Percentiles rank a stretch among this genome's conserved stretches.
Evolutionary conservation across 192 early-diverging fungal species (phyloP).

Genomic region (Obelidium mucronatum): DNA sequence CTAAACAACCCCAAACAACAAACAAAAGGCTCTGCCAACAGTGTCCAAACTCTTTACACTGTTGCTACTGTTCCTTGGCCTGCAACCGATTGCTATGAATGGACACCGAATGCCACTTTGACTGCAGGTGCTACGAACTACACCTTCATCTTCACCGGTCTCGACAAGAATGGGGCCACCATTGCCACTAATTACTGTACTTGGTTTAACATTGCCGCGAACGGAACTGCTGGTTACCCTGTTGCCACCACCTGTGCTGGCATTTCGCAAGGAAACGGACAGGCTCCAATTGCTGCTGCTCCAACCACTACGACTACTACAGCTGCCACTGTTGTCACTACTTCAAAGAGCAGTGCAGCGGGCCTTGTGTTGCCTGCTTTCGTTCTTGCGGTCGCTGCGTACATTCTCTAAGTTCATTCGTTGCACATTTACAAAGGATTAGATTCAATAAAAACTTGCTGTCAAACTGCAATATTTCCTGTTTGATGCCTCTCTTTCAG

Average conservation of each 20-base stretch:
- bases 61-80: conserved; percentile 9
- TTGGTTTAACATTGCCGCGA: conserved; percentile 11
- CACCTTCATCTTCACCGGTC: conserved; percentile 14
- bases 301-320: not conserved
- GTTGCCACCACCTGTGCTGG: not conserved
- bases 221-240: not conserved
- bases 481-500: too few species aligned
- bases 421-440: too few species aligned
- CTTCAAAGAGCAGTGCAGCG: not conserved
- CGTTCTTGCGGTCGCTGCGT: not conserved
- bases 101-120: conserved; percentile 19
- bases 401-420: too few species aligned
- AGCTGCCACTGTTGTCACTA: not conserved
- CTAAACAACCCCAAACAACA: not conserved
- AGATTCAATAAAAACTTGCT: too few species aligned
- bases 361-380: not conserved
- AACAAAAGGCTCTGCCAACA: not conserved
- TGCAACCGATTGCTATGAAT: conserved; percentile 21
- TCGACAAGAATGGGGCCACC: not conserved
- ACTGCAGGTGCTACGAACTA: not conserved
- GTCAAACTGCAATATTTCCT: too few species aligned
- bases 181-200: conserved; percentile 14
- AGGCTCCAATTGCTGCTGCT: not conserved
- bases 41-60: not conserved
- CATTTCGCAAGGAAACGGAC: not conserved